Evolutionary conservation across 768 basidiomycete genomes (phyloP), one percentile per base, ranked within the genome.

Genomic region (Peribolospora kevripleyi): DNA sequence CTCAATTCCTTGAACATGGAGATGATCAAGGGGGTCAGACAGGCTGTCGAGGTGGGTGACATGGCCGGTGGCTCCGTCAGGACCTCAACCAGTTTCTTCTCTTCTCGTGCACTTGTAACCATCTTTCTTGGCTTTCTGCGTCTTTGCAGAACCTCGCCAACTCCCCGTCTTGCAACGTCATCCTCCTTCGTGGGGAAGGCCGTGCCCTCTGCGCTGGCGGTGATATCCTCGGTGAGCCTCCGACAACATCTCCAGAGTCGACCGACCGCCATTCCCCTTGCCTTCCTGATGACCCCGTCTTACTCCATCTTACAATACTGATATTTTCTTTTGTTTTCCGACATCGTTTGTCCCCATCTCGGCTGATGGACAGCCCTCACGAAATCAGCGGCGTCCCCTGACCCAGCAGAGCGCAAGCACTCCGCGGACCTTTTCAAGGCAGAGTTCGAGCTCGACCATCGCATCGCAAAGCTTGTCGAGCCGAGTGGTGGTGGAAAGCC

Each of bases 151-250:
- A 78, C 71, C 86, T 84, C 82, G 73, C 75, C 57, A 68, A 73
- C 42, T 78, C 83, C 39, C 74, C 80, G 51, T 73, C 84, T 6
- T 78, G 78, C 60, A 74, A 75, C 55, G 73, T 80, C 39, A 76
- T 93, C 57, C 74, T 85, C 43, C 82, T 80, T 42, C 74, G 75
- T 41, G 83, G 82, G 36, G 67, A 68, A 7, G 64, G 66, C 9
- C 73, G 78, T 56, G 84, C 81, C 9, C 97, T 95, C 65, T 97
- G 88, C 63, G 81, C 84, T 5, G 93, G 93, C 10, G 93, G 93
- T 48, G 93, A 98, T 68, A 83, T 98, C 55, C 79, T 77, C 57
- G 71, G 91, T 90, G 61, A 68, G 81, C 72, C 25, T 39, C 58
- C 40, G 8, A 36, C 42, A 10, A n/a, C 42, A 37, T 11, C 41